These are phyloP conservation scores for Apiospora pterosperma DNA, from an alignment of 2,329 filamentous ascomycete genomes.

Conservation along the genomic window DNA sequence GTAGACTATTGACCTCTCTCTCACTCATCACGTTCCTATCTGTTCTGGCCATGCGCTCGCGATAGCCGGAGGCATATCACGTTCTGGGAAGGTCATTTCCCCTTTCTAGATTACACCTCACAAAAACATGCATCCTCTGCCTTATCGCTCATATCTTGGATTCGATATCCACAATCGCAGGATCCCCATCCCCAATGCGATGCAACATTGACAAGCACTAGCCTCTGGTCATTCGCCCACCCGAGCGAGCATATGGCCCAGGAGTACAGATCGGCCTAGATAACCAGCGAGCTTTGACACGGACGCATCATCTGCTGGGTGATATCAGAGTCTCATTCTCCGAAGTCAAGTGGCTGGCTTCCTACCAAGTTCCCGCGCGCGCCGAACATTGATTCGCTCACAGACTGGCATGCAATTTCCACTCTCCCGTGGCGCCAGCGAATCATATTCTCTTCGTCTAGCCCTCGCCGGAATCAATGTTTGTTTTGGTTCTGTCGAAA, in stretches of 20 bases:
- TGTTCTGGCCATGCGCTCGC: neutral
- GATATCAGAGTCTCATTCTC: neutral
- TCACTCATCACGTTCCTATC: no score
- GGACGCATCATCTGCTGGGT: neutral
- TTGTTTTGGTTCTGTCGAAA: neutral
- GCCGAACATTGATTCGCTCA: neutral
- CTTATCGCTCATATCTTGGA: neutral
- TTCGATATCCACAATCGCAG: neutral
- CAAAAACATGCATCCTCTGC: neutral
- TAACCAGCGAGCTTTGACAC: neutral
- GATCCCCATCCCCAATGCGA: neutral
- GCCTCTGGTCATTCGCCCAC: neutral
- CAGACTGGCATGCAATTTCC: neutral
- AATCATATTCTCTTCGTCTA: neutral
- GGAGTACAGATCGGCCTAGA: no score
- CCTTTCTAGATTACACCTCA: neutral
- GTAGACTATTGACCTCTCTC: no score
- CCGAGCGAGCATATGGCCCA: neutral
- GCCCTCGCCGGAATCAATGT: neutral
- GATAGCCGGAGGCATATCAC: neutral
- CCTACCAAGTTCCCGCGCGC: neutral
- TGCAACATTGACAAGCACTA: neutral
- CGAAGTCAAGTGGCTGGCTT: neutral
- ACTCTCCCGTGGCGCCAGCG: neutral
- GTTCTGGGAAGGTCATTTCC: neutral